These are phyloP conservation scores for Paraconiothyrium brasiliense DNA, from an alignment of 2,329 filamentous ascomycete species.

Conservation along the genomic window DNA sequence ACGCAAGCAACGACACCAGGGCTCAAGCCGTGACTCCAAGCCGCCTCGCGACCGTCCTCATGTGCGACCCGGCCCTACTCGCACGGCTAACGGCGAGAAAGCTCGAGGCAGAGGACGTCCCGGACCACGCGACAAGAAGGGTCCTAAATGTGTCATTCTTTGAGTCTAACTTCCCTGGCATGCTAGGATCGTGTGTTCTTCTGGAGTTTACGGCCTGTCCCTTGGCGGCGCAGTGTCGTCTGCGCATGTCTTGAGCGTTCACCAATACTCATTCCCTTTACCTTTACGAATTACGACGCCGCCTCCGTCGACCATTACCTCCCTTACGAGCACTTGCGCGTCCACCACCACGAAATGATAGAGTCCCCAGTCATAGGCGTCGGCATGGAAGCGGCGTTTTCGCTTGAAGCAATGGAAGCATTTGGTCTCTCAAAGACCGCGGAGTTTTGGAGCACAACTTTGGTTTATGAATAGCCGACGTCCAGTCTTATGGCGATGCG, in stretches of 20 bases:
- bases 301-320: constrained; percentile 19
- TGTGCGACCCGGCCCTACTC: constrained; percentile 8
- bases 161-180: constrained; percentile 24
- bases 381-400: constrained; percentile 50
- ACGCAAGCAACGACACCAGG: constrained; percentile 76
- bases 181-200: constrained; percentile 10
- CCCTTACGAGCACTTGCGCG: constrained; percentile 34
- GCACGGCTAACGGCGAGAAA: constrained; percentile 9
- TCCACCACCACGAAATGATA: constrained; percentile 37
- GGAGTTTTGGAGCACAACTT: constrained; percentile 43
- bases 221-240: constrained; percentile 10
- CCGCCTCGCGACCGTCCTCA: constrained; percentile 11
- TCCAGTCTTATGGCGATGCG: constrained; percentile 5
- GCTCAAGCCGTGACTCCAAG: constrained; percentile 27
- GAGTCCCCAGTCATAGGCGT: constrained; percentile 42
- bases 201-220: constrained; percentile 12
- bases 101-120: constrained; percentile 17
- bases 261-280: constrained; percentile 24
- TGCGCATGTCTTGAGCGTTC: constrained; percentile 33
- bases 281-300: constrained; percentile 40
- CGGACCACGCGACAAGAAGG: constrained; percentile 34
- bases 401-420: constrained; percentile 36
- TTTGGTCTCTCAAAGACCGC: constrained; percentile 43
- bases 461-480: constrained; percentile 11
- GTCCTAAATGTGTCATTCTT: constrained; percentile 48